Evolutionary conservation across 2,329 filamentous ascomycete genomes (phyloP), one percentile per base, ranked within the genome.

Genomic region (Talaromyces atroroseus): DNA sequence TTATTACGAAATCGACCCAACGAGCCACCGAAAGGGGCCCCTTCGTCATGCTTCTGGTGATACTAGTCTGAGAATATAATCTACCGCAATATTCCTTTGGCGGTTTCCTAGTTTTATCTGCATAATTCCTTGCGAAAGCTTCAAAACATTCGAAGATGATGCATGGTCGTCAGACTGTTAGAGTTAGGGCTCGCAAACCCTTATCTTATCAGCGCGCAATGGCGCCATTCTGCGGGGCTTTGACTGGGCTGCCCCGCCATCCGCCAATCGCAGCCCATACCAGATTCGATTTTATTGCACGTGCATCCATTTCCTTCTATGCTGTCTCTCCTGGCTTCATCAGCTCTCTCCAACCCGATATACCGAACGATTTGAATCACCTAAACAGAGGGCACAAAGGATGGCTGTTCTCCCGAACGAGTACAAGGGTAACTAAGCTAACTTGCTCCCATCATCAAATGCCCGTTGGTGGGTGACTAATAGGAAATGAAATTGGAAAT

Each of bases 361-460:
- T 52, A 52, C 36, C 63, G 68, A 36, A 57, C 62, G 59, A 69
- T 73, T n/a, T 45, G 65, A 70, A 58, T 70, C 67, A 24, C 49
- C 65, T 2, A 69, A 65, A 57, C 68, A 72, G 61, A 61, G 70
- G 23, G 65, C 68, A 29, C 58, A 55, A 59, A 72, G 64, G 67
- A 83, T 82, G 82, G 68, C 76, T 59, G 73, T 72, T 61, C 81
- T 85, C 59, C 83, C 83, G 6, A 76, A 76, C 61, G 79, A 78
- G 61, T 85, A 85, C 67, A 78, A 84, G 68, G 77, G 83, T 85
- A 70, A 68, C 78, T 71, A 57, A 70, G 67, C 78, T 71, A 57
- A 59, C 10, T 44, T 32, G 38, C 51, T 29, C 21, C 10, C 23
- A 11, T 21, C 23, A 32, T 26, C 14, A 12, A 5, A 10, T 20